Evolutionary conservation across 1,284 basidiomycete species (phyloP).

Genomic region (Apiotrichum mycotoxinovorans): DNA sequence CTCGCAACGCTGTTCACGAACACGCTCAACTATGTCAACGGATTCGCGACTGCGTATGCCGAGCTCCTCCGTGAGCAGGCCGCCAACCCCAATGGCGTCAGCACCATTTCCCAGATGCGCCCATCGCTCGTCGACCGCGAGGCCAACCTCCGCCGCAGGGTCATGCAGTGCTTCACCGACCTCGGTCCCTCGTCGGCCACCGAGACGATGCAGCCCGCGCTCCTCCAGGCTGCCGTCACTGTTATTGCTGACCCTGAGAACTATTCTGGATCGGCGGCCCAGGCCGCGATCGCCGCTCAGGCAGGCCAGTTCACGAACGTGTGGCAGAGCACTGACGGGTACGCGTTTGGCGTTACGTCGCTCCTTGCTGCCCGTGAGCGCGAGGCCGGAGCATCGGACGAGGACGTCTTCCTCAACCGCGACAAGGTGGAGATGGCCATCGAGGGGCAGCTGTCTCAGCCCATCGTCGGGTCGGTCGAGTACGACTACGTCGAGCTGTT

Average conservation of each 20-base stretch:
- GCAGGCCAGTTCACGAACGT: slow-evolving; percentile 78
- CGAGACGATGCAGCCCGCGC: slow-evolving; percentile 70
- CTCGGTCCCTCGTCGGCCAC: slow-evolving; percentile 75
- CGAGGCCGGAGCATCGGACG: slow-evolving; percentile 39
- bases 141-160: slow-evolving; percentile 73
- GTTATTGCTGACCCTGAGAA: slow-evolving; percentile 75
- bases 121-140: slow-evolving; percentile 74
- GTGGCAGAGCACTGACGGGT: slow-evolving; percentile 84
- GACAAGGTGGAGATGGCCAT: slow-evolving; percentile 73
- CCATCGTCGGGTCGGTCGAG: slow-evolving; percentile 79
- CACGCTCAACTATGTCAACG: slow-evolving; percentile 80
- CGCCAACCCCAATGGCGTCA: slow-evolving; percentile 30
- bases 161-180: slow-evolving; percentile 83
- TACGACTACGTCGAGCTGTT: slow-evolving; percentile 80
- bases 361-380: slow-evolving; percentile 51
- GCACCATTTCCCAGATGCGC: slow-evolving; percentile 51
- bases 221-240: slow-evolving; percentile 80
- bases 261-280: slow-evolving; percentile 71
- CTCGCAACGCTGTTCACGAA: slow-evolving; percentile 83
- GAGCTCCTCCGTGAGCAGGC: slow-evolving; percentile 49
- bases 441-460: slow-evolving; percentile 70
- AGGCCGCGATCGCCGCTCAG: slow-evolving; percentile 87
- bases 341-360: slow-evolving; percentile 86
- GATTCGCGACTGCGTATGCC: slow-evolving; percentile 52
- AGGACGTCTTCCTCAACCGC: slow-evolving; percentile 65